Conservation (phyloP, 2,329 filamentous ascomycete species). For the Penicillium sp. region DNA sequence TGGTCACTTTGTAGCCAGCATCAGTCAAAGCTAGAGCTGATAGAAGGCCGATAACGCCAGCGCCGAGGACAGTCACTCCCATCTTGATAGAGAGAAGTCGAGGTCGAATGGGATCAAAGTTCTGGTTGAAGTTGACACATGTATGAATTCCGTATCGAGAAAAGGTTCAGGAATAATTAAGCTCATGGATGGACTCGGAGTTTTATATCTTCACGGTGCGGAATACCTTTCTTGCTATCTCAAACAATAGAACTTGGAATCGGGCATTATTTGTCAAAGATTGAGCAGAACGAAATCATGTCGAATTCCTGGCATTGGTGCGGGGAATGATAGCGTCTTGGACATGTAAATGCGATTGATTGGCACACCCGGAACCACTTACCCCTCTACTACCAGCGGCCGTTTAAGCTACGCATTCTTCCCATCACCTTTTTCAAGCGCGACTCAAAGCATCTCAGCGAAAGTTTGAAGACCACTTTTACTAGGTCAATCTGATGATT, state of each 20-base stretch:
- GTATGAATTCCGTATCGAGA: neutral
- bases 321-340: neutral
- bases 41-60: slow-evolving; percentile 15
- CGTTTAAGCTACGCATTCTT: neutral
- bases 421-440: neutral
- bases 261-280: neutral
- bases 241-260: neutral
- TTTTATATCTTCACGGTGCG: neutral
- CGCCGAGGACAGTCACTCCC: slow-evolving; percentile 13
- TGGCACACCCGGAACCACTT: neutral
- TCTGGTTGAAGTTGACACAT: too few species aligned
- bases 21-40: slow-evolving; percentile 14
- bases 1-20: slow-evolving; percentile 18
- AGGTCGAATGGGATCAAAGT: too few species aligned
- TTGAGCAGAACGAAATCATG: neutral
- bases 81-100: neutral
- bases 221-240: neutral
- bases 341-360: neutral
- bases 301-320: neutral
- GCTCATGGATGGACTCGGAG: too few species aligned
- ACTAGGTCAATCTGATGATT: too few species aligned
- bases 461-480: too few species aligned
- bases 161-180: too few species aligned
- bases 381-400: neutral
- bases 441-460: neutral